Conservation (phyloP, 2,329 filamentous ascomycete genomes). For the Fusarium humuli region DNA sequence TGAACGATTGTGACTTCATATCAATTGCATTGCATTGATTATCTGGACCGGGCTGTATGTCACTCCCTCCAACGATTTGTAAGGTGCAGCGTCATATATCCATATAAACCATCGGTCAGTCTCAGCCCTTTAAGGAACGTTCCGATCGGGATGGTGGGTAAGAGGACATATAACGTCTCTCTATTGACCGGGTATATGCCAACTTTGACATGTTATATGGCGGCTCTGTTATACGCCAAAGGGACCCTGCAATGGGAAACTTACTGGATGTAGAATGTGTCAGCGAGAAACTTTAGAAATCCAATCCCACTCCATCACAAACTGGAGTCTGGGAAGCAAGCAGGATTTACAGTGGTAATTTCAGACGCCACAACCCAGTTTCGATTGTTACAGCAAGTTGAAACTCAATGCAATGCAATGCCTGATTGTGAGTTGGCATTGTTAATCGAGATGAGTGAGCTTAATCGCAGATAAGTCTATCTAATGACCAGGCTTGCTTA, state of each 20-base stretch:
- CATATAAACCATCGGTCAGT: constrained; percentile 20
- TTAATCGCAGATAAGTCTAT: constrained; percentile 4
- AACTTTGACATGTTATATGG: constrained; percentile 34
- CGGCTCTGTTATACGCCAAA: constrained; percentile 28
- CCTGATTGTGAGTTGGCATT: constrained; percentile 7
- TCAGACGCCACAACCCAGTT: constrained; percentile 29
- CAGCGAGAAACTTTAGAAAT: background rate
- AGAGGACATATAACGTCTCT: constrained; percentile 23
- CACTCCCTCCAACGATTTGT: constrained; percentile 25
- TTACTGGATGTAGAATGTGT: constrained; percentile 8
- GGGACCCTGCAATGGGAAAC: constrained; percentile 16
- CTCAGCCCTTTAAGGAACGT: constrained; percentile 30
- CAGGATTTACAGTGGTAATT: constrained; percentile 17
- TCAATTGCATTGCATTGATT: constrained; percentile 3
- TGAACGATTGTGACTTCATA: constrained; percentile 18
- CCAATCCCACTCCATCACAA: background rate
- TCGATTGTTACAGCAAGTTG: constrained; percentile 5
- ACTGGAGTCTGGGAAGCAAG: constrained; percentile 5
- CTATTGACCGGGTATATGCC: constrained; percentile 33
- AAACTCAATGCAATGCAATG: background rate
- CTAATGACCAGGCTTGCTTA: background rate
- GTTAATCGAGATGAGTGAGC: constrained; percentile 4
- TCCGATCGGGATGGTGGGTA: constrained; percentile 40
- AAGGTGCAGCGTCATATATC: constrained; percentile 24
- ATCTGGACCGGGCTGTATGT: constrained; percentile 4